Percentiles rank a stretch among this genome's conserved stretches.
Conservation (phyloP, 2,329 filamentous ascomycete genomes). For the Aspergillus japonicus region DNA sequence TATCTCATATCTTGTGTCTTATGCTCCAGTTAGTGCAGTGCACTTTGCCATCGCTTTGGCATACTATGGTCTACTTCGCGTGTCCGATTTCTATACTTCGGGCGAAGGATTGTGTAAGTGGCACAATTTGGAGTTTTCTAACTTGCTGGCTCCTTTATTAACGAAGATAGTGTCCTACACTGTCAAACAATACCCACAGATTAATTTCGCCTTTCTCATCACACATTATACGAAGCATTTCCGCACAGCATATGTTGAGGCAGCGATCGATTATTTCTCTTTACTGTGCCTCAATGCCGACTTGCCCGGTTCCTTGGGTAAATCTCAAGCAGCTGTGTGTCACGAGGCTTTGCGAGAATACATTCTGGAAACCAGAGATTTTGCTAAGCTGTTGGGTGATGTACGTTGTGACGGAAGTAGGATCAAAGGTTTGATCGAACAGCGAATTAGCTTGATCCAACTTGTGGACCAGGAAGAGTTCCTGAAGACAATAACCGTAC, state of each 20-base stretch:
- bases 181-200: constrained; percentile 63
- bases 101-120: constrained; percentile 65
- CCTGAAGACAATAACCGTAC: constrained; percentile 84
- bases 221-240: constrained; percentile 97
- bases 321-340: constrained; percentile 76
- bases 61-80: constrained; percentile 85
- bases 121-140: neutral
- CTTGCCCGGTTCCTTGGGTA: constrained; percentile 69
- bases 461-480: constrained; percentile 79
- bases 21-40: constrained; percentile 88
- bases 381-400: constrained; percentile 89
- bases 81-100: constrained; percentile 74
- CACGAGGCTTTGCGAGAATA: constrained; percentile 91
- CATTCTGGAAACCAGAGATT: constrained; percentile 94
- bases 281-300: constrained; percentile 91
- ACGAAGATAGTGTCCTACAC: constrained; percentile 52
- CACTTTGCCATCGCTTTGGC: constrained; percentile 89
- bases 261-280: constrained; percentile 88
- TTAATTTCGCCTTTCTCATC: constrained; percentile 91
- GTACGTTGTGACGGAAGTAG: constrained; percentile 81
- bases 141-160: constrained; percentile 15
- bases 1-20: constrained; percentile 83
- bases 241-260: constrained; percentile 81
- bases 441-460: constrained; percentile 77
- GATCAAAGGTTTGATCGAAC: constrained; percentile 82